Evolutionary conservation across 2,329 filamentous ascomycete species (phyloP).

Genomic region (Phaeoacremonium minimum): DNA sequence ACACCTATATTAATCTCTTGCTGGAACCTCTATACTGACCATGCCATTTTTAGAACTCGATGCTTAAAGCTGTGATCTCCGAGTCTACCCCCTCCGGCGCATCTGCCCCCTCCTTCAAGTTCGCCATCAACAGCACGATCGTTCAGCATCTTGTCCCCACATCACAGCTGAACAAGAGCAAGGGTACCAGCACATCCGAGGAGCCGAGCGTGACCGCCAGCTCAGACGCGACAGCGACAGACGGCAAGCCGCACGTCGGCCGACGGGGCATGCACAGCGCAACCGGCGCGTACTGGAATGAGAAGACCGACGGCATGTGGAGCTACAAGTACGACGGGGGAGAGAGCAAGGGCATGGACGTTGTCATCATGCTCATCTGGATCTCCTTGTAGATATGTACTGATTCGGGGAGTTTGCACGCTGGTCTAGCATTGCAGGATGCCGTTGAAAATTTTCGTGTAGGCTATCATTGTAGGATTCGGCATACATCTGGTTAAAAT

Average conservation of each 20-base stretch:
- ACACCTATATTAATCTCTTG: constrained; percentile 5
- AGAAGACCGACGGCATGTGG: constrained; percentile 87
- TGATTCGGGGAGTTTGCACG: too few relatives aligned
- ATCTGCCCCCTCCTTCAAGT: constrained; percentile 72
- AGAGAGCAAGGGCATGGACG: constrained; percentile 63
- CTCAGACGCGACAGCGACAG: constrained; percentile 52
- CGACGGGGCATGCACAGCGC: constrained; percentile 88
- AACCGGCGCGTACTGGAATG: constrained; percentile 84
- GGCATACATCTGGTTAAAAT: too few relatives aligned
- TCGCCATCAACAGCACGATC: constrained; percentile 96
- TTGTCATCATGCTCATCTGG: constrained; percentile 74
- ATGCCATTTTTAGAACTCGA: constrained; percentile 54
- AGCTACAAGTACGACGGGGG: constrained; percentile 78
- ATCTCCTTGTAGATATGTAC: constrained; percentile 53
- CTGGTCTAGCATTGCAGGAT: too few relatives aligned
- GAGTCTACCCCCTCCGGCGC: constrained; percentile 60
- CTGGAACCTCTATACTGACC: constrained; percentile 4
- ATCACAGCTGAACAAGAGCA: constrained; percentile 57
- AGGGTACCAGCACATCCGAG: constrained; percentile 45
- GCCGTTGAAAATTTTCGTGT: too few relatives aligned
- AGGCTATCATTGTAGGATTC: too few relatives aligned
- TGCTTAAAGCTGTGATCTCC: constrained; percentile 73
- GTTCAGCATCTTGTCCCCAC: constrained; percentile 84
- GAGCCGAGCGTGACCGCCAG: constrained; percentile 47
- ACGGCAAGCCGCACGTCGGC: constrained; percentile 69